Conservation (phyloP, 768 basidiomycete species). For the Tephrocybe sp. region DNA sequence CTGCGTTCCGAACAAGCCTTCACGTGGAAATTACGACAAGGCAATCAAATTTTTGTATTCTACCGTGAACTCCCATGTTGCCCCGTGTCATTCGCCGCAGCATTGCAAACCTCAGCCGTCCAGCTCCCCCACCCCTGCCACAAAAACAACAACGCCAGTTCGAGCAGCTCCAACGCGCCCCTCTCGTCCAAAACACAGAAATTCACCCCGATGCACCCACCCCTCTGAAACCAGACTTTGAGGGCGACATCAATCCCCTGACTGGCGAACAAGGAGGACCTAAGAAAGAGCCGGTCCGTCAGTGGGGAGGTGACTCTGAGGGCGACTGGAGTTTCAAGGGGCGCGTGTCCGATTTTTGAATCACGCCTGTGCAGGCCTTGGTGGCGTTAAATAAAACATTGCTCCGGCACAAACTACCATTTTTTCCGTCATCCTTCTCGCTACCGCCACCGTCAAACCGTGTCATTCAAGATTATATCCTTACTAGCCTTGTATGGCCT, state of each 20-base stretch:
- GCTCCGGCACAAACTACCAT: background rate
- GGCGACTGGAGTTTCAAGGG: constrained; percentile 94
- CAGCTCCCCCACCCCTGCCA: constrained; percentile 75
- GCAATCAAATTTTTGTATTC: background rate
- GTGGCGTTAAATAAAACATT: background rate
- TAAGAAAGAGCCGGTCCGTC: constrained; percentile 76
- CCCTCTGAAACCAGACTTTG: constrained; percentile 64
- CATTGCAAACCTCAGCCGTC: constrained; percentile 41
- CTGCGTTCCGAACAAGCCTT: constrained; percentile 10
- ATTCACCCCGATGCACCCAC: constrained; percentile 69
- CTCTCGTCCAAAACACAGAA: constrained; percentile 36
- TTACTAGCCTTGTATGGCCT: background rate
- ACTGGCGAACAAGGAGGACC: constrained; percentile 89
- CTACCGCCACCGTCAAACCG: background rate
- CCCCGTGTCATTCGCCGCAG: background rate
- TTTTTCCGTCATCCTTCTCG: too few species aligned
- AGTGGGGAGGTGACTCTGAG: constrained; percentile 48
- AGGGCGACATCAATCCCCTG: constrained; percentile 74
- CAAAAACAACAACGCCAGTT: constrained; percentile 79
- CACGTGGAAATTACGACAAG: constrained; percentile 11
- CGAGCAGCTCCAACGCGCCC: constrained; percentile 70
- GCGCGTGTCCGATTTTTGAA: constrained; percentile 82
- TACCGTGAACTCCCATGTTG: background rate
- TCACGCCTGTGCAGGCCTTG: background rate
- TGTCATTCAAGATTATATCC: background rate